Percentiles rank a stretch among this genome's conserved stretches.
Conservation (phyloP, 208 protist genomes). For the Angomonas ambiguus region DNA sequence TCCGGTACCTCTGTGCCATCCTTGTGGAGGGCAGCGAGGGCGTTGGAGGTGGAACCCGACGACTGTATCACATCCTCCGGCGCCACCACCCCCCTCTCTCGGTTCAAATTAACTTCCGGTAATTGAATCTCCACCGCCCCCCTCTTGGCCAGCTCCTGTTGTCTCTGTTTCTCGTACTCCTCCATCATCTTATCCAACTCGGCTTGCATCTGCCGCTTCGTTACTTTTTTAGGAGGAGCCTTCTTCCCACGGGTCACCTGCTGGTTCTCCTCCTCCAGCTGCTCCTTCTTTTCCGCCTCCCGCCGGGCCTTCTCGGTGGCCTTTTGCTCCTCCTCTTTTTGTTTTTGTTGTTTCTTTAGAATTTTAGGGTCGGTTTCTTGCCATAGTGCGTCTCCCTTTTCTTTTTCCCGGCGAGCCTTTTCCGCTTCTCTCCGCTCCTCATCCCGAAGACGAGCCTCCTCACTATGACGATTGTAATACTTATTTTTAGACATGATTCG, state of each 20-base stretch:
- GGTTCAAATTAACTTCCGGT: slow-evolving; percentile 39
- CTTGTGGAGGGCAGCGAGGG: slow-evolving; percentile 33
- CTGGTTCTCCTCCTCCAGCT: slow-evolving; percentile 62
- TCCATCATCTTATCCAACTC: slow-evolving; percentile 79
- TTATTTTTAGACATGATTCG: slow-evolving; percentile 69
- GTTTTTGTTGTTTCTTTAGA: slow-evolving; percentile 50
- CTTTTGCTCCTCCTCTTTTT: slow-evolving; percentile 67
- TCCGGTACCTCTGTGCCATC: slow-evolving; percentile 30
- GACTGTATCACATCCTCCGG: slow-evolving; percentile 22
- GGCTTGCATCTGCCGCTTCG: slow-evolving; percentile 76
- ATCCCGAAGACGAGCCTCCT: slow-evolving; percentile 69
- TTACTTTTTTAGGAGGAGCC: slow-evolving; percentile 59
- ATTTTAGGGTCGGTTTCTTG: slow-evolving; percentile 51
- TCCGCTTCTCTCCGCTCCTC: slow-evolving; percentile 37
- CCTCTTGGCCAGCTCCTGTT: slow-evolving; percentile 21
- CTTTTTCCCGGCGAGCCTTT: slow-evolving; percentile 28
- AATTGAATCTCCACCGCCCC: slow-evolving; percentile 19
- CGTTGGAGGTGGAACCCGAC: slow-evolving; percentile 42
- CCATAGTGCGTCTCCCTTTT: slow-evolving; percentile 74
- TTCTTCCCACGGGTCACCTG: slow-evolving; percentile 41
- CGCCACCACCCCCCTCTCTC: slow-evolving; percentile 16
- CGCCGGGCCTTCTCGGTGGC: slow-evolving; percentile 36
- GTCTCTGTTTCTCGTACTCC: slow-evolving; percentile 71
- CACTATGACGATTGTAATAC: slow-evolving; percentile 80
- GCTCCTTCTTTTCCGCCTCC: slow-evolving; percentile 64